Base-by-base conservation (phyloP, 2,329 filamentous ascomycete genomes). In the Coniosporium tulheliwenetii region DNA sequence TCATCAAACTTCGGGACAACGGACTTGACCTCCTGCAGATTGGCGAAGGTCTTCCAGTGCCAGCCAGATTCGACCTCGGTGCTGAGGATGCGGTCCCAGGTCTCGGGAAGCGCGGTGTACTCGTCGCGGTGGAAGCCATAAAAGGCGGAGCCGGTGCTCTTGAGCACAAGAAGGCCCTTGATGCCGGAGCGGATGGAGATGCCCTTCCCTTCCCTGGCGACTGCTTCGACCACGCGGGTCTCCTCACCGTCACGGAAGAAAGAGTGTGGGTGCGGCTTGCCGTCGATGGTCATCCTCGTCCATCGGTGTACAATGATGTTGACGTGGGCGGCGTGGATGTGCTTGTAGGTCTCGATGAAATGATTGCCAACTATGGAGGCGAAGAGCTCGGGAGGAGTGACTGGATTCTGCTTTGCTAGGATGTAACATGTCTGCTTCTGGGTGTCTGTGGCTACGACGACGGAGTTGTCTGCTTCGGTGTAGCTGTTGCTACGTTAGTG, bases 131-230 rank as follows among this genome's bases (percentile, higher is more conserved):
- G 71, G 63, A 94, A 98, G 52, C 86, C 81, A 65, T 94, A 83
- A 74, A 98, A 98, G 50, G 86, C 84, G 30, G 87, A 95, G 30
- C 86, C 87, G 1, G 91, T 98, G 70, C 82, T 93, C 72, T 98
- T 98, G 49, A 98, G 76, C 38, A 98, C 87, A 10, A 86, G 74
- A 40, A 96, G 70, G 44, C 83, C 85, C 47, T 75, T 72, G 53
- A 98, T 84, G 47, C 79, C 76, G 54, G 84, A 89, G 52, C 71
- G 74, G 55, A 98, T 71, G 42, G 74, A 70, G 53, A 94, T 79
- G 30, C 84, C 85, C 48, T 74, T 69, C 45, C 69, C 68, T 43
- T 69, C 65, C 50, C 81, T 73, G 44, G 71, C 72, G 39, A 85
- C 71, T 30, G 77, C 84, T 58, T 91, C 77, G 40, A 91, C 83